phyloP scores from a whole-genome alignment of 2,329 filamentous ascomycete genomes.

The Anisogramma anomala region DNA sequence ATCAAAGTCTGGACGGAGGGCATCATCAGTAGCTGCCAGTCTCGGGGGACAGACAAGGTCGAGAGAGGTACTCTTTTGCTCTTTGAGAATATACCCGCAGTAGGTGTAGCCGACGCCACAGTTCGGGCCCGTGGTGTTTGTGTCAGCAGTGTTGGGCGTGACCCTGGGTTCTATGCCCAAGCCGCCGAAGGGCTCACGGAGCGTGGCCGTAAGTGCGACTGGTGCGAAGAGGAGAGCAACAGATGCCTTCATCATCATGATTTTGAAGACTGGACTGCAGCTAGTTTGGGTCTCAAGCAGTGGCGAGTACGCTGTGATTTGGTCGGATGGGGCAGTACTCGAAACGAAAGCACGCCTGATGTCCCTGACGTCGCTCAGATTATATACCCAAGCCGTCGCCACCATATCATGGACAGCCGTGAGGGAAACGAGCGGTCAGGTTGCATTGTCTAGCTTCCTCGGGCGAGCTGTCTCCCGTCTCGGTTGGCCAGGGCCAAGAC shows the following conservation, averaged over 20 bases:
- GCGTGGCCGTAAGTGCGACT: background rate
- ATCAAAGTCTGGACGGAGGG: constrained; percentile 7
- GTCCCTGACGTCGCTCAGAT: constrained; percentile 8
- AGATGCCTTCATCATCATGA: constrained; percentile 1
- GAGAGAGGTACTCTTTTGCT: constrained; percentile 4
- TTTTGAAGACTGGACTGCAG: background rate
- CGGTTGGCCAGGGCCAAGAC: background rate
- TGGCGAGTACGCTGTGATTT: background rate
- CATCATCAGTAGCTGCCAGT: background rate
- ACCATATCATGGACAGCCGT: background rate
- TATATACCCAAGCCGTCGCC: background rate
- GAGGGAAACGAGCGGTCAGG: background rate
- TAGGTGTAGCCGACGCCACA: constrained; percentile 14
- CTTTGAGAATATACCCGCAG: constrained; percentile 13
- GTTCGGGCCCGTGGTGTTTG: constrained; percentile 1
- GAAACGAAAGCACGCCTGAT: too few species aligned
- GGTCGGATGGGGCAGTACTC: background rate
- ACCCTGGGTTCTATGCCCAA: background rate
- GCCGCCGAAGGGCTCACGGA: background rate
- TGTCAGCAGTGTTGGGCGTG: background rate
- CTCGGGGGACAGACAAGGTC: background rate
- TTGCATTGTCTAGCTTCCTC: background rate
- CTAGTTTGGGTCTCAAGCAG: background rate
- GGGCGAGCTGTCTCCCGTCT: background rate
- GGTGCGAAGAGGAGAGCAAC: background rate